phyloP scores from a whole-genome alignment of 1,284 basidiomycete species.

The Agroathelia rolfsii region DNA sequence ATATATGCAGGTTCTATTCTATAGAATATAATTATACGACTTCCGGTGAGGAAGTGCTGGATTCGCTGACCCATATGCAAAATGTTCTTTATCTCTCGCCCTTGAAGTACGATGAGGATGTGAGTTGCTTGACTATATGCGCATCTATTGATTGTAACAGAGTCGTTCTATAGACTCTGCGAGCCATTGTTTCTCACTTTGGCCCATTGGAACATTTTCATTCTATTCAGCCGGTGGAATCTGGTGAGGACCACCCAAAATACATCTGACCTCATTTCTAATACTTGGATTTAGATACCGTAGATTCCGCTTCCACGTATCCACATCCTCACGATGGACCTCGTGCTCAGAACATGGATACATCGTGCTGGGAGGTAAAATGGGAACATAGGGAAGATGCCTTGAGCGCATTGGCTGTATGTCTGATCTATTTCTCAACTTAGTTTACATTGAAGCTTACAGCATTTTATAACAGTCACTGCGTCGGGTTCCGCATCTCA shows the following conservation, averaged over 20 bases:
- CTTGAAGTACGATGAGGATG: slow-evolving; percentile 48
- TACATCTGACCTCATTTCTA: not conserved
- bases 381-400: slow-evolving; percentile 69
- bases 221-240: slow-evolving; percentile 10
- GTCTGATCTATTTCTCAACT: slow-evolving; percentile 11
- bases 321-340: slow-evolving; percentile 44
- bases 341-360: slow-evolving; percentile 46
- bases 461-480: slow-evolving; percentile 37
- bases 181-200: slow-evolving; percentile 38
- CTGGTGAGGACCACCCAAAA: slow-evolving; percentile 11
- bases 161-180: slow-evolving; percentile 31
- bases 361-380: slow-evolving; percentile 61
- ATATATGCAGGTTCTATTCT: no score
- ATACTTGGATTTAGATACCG: slow-evolving; percentile 9
- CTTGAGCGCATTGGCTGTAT: slow-evolving; percentile 57
- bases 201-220: slow-evolving; percentile 44
- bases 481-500: slow-evolving; percentile 55
- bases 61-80: no score
- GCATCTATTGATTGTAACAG: slow-evolving; percentile 1
- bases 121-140: slow-evolving; percentile 17
- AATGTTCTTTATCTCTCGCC: slow-evolving; percentile 46
- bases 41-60: no score
- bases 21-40: no score
- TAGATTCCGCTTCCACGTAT: slow-evolving; percentile 17
- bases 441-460: slow-evolving; percentile 9